These are phyloP conservation scores for Penicillium mononematosum DNA, from an alignment of 495 filamentous ascomycete genomes.

Conservation along the genomic window DNA sequence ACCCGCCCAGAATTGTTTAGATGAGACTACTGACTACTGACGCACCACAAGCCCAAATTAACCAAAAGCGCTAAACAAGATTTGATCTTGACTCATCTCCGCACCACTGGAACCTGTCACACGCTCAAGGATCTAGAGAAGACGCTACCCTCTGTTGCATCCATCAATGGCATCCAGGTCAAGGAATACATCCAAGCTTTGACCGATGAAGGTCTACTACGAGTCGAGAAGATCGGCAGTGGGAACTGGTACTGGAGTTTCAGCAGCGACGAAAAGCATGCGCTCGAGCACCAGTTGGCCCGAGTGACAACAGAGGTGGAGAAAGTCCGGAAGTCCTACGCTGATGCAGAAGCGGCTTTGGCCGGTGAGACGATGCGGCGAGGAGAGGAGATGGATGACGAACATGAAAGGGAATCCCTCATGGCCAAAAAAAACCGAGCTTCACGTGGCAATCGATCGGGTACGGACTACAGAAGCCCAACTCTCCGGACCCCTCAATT, in stretches of 20 bases:
- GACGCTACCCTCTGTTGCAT: constrained; percentile 60
- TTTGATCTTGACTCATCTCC: constrained; percentile 63
- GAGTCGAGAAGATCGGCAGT: constrained; percentile 76
- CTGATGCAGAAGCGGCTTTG: constrained; percentile 25
- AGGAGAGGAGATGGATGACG: constrained; percentile 23
- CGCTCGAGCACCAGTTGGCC: constrained; percentile 46
- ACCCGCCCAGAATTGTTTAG: neutral
- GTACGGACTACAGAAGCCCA: constrained; percentile 23
- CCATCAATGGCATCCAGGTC: constrained; percentile 67
- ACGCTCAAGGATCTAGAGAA: constrained; percentile 77
- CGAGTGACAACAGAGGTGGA: constrained; percentile 55
- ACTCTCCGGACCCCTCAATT: constrained; percentile 31
- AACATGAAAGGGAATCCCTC: constrained; percentile 26
- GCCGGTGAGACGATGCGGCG: constrained; percentile 23
- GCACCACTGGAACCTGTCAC: constrained; percentile 61
- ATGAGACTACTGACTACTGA: constrained; percentile 23
- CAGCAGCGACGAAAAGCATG: constrained; percentile 58
- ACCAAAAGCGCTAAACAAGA: constrained; percentile 60
- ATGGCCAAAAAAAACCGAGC: constrained; percentile 23
- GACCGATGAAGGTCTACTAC: constrained; percentile 62
- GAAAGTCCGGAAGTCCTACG: constrained; percentile 39
- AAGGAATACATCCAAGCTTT: constrained; percentile 68
- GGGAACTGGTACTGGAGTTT: constrained; percentile 86
- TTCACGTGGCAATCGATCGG: constrained; percentile 29
- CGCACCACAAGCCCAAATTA: constrained; percentile 59